phyloP scores from a whole-genome alignment of 169 alveolate genomes.

The Neospora caninum region DNA sequence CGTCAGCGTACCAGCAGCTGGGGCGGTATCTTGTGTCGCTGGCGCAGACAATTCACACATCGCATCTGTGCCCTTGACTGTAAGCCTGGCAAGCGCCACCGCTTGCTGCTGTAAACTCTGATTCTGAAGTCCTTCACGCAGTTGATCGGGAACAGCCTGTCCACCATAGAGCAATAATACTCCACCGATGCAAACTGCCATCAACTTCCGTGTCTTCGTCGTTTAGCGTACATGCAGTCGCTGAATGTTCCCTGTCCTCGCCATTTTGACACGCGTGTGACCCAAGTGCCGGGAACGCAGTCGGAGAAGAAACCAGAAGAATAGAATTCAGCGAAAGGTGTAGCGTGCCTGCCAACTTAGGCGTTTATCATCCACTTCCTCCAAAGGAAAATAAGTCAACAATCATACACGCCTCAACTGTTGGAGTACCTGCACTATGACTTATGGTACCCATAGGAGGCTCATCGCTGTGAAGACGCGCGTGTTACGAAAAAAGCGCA shows the following conservation, averaged over 20 bases:
- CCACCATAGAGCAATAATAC: background rate
- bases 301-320: too few relatives aligned
- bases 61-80: background rate
- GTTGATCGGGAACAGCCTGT: background rate
- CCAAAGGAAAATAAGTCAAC: too few relatives aligned
- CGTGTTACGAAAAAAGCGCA: too few relatives aligned
- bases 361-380: too few relatives aligned
- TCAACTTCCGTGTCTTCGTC: background rate
- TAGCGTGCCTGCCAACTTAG: too few relatives aligned
- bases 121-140: background rate
- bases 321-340: too few relatives aligned
- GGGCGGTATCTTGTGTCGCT: background rate
- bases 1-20: background rate
- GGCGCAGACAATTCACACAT: background rate
- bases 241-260: background rate
- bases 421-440: too few relatives aligned
- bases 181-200: background rate
- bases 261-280: too few relatives aligned
- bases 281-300: too few relatives aligned
- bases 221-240: background rate
- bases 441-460: too few relatives aligned
- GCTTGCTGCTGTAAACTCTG: background rate
- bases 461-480: too few relatives aligned
- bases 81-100: background rate
- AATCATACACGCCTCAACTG: too few relatives aligned